A percentile compares a stretch with the other conserved stretches of the same genome.
Conservation (phyloP, 78 protist species). For the Paratrimastix pyriformis region DNA sequence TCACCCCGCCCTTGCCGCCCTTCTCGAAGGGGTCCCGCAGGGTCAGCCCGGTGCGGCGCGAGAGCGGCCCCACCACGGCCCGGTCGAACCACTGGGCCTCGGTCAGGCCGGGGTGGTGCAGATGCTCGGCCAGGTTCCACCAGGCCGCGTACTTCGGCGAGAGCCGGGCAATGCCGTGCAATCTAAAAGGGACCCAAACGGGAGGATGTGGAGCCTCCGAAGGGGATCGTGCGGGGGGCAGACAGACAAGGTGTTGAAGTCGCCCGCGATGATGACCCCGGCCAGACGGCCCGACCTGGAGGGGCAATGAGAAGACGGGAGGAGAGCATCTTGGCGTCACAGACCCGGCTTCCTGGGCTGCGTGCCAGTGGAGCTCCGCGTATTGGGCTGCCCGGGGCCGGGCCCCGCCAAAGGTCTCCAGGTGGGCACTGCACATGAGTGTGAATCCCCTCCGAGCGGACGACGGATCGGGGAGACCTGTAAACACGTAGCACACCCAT, state of each 20-base stretch:
- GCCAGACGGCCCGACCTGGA: neutral
- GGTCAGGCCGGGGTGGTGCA: too few species aligned
- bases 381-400: neutral
- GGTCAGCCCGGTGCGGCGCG: neutral
- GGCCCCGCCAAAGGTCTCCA: conserved; percentile 2
- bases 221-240: too few species aligned
- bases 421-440: too few species aligned
- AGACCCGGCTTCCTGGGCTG: too few species aligned
- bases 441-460: too few species aligned
- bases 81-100: neutral
- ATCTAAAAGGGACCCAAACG: too few species aligned
- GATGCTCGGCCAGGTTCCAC: neutral
- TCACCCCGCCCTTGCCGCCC: neutral
- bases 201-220: too few species aligned
- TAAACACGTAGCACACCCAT: too few species aligned
- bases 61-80: neutral
- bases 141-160: neutral
- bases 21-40: neutral
- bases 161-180: neutral
- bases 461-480: too few species aligned
- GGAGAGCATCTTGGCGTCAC: too few species aligned
- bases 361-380: too few species aligned
- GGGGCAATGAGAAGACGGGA: too few species aligned
- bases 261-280: neutral
- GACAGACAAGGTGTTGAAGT: conserved; percentile 9